Evolutionary conservation across 225 moss, liverwort and hornwort species (phyloP), one percentile per base, ranked within the genome.

Genomic region (Thuidium tamariscinum): DNA sequence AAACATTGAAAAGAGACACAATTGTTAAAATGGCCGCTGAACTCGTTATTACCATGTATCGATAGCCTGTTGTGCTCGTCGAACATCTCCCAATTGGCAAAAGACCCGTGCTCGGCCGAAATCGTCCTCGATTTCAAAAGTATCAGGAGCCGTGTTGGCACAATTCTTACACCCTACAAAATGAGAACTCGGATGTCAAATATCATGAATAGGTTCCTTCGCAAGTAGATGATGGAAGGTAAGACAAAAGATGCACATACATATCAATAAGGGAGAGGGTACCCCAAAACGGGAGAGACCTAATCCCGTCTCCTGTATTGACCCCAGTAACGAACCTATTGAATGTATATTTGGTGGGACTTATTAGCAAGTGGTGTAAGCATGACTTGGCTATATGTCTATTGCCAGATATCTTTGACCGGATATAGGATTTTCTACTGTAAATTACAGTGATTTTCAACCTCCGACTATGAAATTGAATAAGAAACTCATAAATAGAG

Each of bases 131-230:
- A 99, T 97, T 16, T 93, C 95, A 87, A 97, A 99, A 41, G 96
- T 95, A 32, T 88, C 87, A 37, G 96, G 93, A 55, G 92, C 99
- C 34, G 95, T 97, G 63, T 97, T 89, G 81, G 95, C 95, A 91
- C 99, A 97, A 79, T 97, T 99, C 90, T 99, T 97, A 89, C 97
- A 97, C 19, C 99, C 99, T 97, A 87, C 86, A 65, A 71, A 76
- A 37, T 8, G 60, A 86, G 54, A 84, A 55, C 37, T 32, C 25
- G 19, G 39, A 62, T 9, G 21, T 57, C 57, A 10, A 37, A 55
- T 55, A 26, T 55, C 29, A 80, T n/a, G 9, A 39, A 64, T 16
- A 13, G 51, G 51, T 10, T 48, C 19, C 64, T 72, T 49, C 6
- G 41, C 55, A 84, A 87, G 32, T 46, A 37, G 14, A 55, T 42